Base-by-base conservation (phyloP, 768 basidiomycete genomes). In the Fibroporia radiculosa region DNA sequence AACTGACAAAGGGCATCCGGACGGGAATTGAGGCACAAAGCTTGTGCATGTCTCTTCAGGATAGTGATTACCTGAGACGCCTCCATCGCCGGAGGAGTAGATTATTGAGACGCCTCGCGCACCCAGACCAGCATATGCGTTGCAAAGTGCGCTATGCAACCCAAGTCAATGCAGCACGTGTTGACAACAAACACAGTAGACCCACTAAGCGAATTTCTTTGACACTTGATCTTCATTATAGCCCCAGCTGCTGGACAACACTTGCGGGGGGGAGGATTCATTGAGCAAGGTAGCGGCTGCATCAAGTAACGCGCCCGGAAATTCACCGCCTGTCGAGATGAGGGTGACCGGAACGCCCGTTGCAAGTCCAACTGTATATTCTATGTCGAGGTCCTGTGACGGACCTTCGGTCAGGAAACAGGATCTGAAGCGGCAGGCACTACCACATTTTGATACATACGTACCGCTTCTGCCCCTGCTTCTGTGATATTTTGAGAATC, bases 391-490 rank as follows among this genome's bases (percentile, higher is more conserved):
- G 44, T 59, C 53, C 61, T 61, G 39, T 23, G 13, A 39, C 7
- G 16, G 8, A 7, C n/a, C n/a, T n/a, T n/a, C n/a, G n/a, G n/a
- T n/a, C n/a, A n/a, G n/a, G n/a, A n/a, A n/a, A n/a, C n/a, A n/a
- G n/a, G n/a, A n/a, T n/a, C n/a, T n/a, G n/a, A n/a, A n/a, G n/a
- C n/a, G n/a, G n/a, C n/a, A n/a, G n/a, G n/a, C n/a, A n/a, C n/a
- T n/a, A n/a, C n/a, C n/a, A n/a, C n/a, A n/a, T n/a, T n/a, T n/a
- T n/a, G n/a, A n/a, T n/a, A n/a, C n/a, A n/a, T 26, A 50, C 41
- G 79, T 45, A 80, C 71, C 3, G 83, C 84, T 56, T 88, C 85
- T 4, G 45, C 49, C 1, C 83, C 82, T 19, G 82, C 77, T 18
- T 63, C 55, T 13, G 74, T 72, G 2, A 62, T 49, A 18, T 39